Conservation (phyloP, 306 rosid species). For the Dalbergia oliveri region DNA sequence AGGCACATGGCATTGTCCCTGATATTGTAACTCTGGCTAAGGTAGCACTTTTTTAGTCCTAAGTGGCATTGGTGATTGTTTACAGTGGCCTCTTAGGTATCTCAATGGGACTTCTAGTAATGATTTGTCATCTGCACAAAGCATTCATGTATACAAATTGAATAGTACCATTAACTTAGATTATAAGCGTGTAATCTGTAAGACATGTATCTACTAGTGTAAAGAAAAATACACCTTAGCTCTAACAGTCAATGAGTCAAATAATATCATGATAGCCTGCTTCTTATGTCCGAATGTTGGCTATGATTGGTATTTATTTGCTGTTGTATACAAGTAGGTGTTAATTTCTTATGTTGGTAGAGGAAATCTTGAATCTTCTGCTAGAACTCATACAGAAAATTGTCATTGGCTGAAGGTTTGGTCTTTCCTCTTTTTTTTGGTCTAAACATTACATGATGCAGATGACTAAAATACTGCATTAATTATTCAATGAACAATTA, state of each 20-base stretch:
- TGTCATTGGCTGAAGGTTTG: neutral
- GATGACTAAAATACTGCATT: neutral
- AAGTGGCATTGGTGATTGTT: constrained; percentile 17
- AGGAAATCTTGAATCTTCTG: constrained; percentile 8
- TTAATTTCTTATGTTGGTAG: constrained; percentile 14
- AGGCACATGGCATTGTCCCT: constrained; percentile 60
- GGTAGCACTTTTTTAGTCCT: constrained; percentile 42
- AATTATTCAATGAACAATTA: neutral
- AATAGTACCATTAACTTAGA: neutral
- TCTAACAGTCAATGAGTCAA: neutral
- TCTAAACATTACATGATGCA: constrained; percentile 13
- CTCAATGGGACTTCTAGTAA: neutral
- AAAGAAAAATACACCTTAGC: neutral
- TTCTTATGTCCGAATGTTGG: neutral
- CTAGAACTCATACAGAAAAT: neutral
- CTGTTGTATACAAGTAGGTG: neutral
- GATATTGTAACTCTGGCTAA: constrained; percentile 66
- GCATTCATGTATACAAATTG: neutral
- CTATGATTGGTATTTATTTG: neutral
- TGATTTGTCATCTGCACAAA: constrained; percentile 18
- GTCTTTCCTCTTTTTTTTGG: neutral
- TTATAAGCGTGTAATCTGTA: neutral
- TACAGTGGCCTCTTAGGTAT: neutral
- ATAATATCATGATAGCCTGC: neutral
- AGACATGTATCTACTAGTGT: neutral